Evolutionary conservation across 108 stramenopile species (phyloP), one percentile per base, ranked within the genome.

Genomic region (Stephanodiscus triporus): DNA sequence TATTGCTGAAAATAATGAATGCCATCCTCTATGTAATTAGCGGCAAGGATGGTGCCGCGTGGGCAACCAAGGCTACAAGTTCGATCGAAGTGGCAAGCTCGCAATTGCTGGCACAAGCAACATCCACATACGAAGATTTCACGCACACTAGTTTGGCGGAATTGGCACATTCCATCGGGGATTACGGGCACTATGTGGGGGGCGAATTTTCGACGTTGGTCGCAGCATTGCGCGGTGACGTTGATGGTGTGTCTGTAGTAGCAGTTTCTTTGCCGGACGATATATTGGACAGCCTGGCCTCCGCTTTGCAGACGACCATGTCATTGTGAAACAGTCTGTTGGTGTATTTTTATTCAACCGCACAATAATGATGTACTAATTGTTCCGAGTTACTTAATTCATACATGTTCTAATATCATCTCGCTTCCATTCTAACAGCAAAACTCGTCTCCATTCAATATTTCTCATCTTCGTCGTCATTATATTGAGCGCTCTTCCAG

Each of bases 1-100:
- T 78, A 45, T 27, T 78, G 2, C 56, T 78, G 38, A 78, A 78
- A 51, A 49, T 78, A 17, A 51, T 58, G 47, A 78, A 78, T 53
- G 70, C 77, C 10, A 42, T 72, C 24, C 37, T 78, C 16, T 78
- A 78, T 11, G 37, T 78, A 34, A 56, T 71, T 20, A 78, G 77
- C 40, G 77, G 77, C 13, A 78, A 78, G 26, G 77, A 78, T 67
- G 56, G 45, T 8, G 38, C 40, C 13, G 54, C 43, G 14, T 78
- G 77, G 77, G 70, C 64, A 3, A 36, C 71, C 17, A 64, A 70
- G 26, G 77, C 77, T n/a, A 66, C 50, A 45, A 63, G 56, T 38
- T 60, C 77, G 0, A 47, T 78, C 29, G 32, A 78, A 9, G 43
- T 40, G 4, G 49, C 68, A 16, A 63, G 54, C 24, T 36, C 63